Evolutionary conservation across 2,329 filamentous ascomycete species (phyloP).

Genomic region (Calonectria henricotiae): DNA sequence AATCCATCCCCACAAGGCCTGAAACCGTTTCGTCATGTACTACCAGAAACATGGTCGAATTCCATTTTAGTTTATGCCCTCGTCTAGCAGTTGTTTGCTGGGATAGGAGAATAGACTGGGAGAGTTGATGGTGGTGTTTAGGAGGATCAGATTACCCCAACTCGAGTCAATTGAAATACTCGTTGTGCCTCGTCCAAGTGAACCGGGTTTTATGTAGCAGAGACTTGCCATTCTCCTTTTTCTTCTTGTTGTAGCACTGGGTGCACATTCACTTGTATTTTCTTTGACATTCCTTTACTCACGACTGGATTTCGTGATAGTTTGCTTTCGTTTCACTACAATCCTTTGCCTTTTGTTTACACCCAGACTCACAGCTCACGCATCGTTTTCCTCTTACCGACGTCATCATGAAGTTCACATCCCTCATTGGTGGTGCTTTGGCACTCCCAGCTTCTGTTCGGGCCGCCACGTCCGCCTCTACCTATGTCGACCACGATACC

Average conservation of each 20-base stretch:
- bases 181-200: neutral
- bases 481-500: slow-evolving; percentile 65
- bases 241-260: slow-evolving; percentile 39
- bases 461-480: slow-evolving; percentile 41
- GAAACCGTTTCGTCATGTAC: slow-evolving; percentile 38
- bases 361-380: slow-evolving; percentile 8
- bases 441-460: slow-evolving; percentile 37
- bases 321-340: slow-evolving; percentile 31
- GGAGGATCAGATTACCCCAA: slow-evolving; percentile 2
- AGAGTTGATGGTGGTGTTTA: slow-evolving; percentile 20
- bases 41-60: slow-evolving; percentile 2
- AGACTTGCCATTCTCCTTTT: slow-evolving; percentile 34
- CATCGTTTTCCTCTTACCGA: neutral
- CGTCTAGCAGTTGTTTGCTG: slow-evolving; percentile 13
- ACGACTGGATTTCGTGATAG: slow-evolving; percentile 36
- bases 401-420: slow-evolving; percentile 42
- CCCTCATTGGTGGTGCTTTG: slow-evolving; percentile 45
- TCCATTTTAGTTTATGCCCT: slow-evolving; percentile 24
- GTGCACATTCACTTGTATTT: slow-evolving; percentile 35
- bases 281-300: slow-evolving; percentile 31
- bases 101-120: neutral
- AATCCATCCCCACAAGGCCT: slow-evolving; percentile 26
- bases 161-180: slow-evolving; percentile 23
- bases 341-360: slow-evolving; percentile 18
- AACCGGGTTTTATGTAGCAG: slow-evolving; percentile 9